A percentile compares a stretch with the other conserved stretches of the same genome.
These are phyloP conservation scores for Marasmius sp. DNA, from an alignment of 1,284 basidiomycete species.

Conservation along the genomic window DNA sequence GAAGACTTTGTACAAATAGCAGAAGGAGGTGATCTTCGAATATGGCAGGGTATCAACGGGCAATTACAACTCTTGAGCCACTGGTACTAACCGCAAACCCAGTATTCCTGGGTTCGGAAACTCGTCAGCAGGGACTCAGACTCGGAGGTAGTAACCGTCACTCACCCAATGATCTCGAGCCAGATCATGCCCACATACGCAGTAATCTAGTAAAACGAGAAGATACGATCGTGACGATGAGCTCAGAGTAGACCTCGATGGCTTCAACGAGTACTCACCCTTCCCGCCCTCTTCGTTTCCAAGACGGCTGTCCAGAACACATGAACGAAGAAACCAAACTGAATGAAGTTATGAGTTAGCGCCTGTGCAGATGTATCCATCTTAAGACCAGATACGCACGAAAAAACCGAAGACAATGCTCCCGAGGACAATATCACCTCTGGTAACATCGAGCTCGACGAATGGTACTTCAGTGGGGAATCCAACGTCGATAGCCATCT, in stretches of 20 bases:
- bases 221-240: background rate
- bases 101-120: background rate
- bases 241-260: background rate
- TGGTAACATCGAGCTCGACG: background rate
- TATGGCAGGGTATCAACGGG: too few species aligned
- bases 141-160: background rate
- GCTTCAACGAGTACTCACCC: background rate
- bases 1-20: background rate
- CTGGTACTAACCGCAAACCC: background rate
- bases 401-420: conserved; percentile 1
- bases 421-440: background rate
- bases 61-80: too few species aligned
- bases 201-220: background rate
- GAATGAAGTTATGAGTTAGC: too few species aligned
- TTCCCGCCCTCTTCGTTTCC: background rate
- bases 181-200: conserved; percentile 3
- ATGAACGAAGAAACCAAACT: background rate
- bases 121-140: background rate
- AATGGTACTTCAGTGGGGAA: background rate
- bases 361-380: background rate
- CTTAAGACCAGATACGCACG: background rate
- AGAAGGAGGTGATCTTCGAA: background rate
- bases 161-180: background rate
- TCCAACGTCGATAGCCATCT: background rate
- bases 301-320: background rate